phyloP scores from a whole-genome alignment of 257 asterid species.

The Solanum commersonii region DNA sequence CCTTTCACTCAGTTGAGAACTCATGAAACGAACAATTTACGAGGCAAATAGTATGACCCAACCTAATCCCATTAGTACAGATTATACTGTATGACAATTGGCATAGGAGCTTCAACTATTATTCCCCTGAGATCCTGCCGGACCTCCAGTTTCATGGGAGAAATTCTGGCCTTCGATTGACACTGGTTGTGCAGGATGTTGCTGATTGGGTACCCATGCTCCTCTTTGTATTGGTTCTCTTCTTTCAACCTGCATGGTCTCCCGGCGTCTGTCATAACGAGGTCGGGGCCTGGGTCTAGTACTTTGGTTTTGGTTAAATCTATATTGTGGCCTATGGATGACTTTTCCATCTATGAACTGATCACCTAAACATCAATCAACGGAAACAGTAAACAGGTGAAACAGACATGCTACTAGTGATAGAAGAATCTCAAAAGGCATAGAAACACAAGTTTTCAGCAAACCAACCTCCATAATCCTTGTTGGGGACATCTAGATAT shows the following conservation, averaged over 20 bases:
- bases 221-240: conserved; percentile 25
- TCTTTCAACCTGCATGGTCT: conserved; percentile 65
- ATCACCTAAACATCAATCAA: conserved; percentile 43
- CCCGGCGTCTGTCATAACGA: conserved; percentile 68
- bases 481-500: conserved; percentile 76
- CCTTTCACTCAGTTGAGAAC: neutral
- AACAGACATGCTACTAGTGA: neutral
- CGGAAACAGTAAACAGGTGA: neutral
- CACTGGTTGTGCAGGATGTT: conserved; percentile 11
- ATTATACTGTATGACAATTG: neutral
- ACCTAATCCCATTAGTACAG: neutral
- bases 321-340: conserved; percentile 66
- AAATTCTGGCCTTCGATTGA: conserved; percentile 5
- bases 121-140: conserved; percentile 16
- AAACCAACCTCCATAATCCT: conserved; percentile 76
- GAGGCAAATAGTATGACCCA: neutral
- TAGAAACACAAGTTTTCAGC: neutral
- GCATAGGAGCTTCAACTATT: neutral
- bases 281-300: conserved; percentile 61
- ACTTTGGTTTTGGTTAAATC: conserved; percentile 47
- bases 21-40: neutral
- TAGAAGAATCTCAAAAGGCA: neutral
- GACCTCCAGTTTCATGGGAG: conserved; percentile 1
- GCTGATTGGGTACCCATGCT: conserved; percentile 14
- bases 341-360: conserved; percentile 72